Percentiles rank a stretch among this genome's conserved stretches.
phyloP scores from a whole-genome alignment of 306 rosid species.

The Inga laurina region DNA sequence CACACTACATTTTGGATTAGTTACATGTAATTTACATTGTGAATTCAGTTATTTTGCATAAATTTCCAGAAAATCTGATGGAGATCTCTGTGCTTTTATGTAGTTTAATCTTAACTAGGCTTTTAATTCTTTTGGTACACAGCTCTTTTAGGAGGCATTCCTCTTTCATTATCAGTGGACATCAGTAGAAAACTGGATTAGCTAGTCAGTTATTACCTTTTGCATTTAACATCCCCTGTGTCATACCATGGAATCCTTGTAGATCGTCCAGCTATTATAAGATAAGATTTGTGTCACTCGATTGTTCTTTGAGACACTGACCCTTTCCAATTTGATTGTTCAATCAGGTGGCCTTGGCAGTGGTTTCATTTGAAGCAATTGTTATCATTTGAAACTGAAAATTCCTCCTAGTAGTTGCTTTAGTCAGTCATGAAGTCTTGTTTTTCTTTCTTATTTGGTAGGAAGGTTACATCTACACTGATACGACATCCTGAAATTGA shows the following conservation, averaged over 20 bases:
- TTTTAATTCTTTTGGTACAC: neutral
- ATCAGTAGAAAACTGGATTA: neutral
- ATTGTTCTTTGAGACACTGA: conserved; percentile 25
- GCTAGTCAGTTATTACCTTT: neutral
- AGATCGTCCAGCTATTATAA: conserved; percentile 8
- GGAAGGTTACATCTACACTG: conserved; percentile 34
- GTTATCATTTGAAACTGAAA: conserved; percentile 24
- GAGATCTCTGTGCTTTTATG: neutral
- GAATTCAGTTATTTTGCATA: conserved; percentile 11
- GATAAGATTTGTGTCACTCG: neutral
- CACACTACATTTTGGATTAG: neutral
- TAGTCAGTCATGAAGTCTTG: conserved; percentile 69
- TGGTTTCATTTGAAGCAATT: conserved; percentile 35
- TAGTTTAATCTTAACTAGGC: neutral
- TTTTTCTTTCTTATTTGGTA: conserved; percentile 56
- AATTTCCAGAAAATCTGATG: neutral
- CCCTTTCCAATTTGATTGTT: conserved; percentile 36
- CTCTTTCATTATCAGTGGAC: conserved; percentile 2
- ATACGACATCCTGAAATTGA: conserved; percentile 35
- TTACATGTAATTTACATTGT: neutral
- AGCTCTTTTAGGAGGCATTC: neutral
- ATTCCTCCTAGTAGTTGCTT: conserved; percentile 16
- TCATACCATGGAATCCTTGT: conserved; percentile 7
- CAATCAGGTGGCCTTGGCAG: conserved; percentile 48
- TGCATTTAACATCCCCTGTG: neutral